phyloP scores from a whole-genome alignment of 2,329 filamentous ascomycete genomes.

The Beauveria bassiana region DNA sequence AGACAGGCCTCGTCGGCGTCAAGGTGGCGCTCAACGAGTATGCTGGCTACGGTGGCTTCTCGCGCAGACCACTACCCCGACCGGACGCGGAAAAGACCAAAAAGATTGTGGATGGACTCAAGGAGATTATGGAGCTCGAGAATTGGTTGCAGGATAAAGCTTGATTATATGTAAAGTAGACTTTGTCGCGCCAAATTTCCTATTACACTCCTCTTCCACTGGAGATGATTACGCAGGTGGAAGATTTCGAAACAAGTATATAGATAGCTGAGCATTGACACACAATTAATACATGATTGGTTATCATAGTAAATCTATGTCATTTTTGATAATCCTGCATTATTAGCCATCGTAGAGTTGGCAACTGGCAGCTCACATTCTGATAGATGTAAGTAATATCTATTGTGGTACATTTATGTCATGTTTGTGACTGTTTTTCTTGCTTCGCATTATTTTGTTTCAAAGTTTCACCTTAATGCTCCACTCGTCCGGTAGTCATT shows the following conservation, averaged over 20 bases:
- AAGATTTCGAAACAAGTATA: too few species aligned
- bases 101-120: constrained; percentile 15
- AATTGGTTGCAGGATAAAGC: constrained; percentile 12
- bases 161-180: background rate
- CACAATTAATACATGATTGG: too few species aligned
- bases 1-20: constrained; percentile 63
- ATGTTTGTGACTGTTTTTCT: background rate
- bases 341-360: background rate
- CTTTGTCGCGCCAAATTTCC: too few species aligned
- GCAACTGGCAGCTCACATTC: too few species aligned
- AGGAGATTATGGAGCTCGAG: constrained; percentile 17
- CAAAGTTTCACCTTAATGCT: too few species aligned
- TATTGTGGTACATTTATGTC: background rate
- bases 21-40: constrained; percentile 61
- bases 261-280: too few species aligned
- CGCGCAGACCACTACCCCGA: constrained; percentile 22
- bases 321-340: background rate
- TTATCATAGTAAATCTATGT: too few species aligned
- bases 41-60: constrained; percentile 57
- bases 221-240: too few species aligned
- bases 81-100: constrained; percentile 12
- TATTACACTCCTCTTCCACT: too few species aligned
- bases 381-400: background rate
- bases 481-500: constrained; percentile 12
- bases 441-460: background rate